Base-by-base conservation (phyloP, 345 rosid species). In the Stellera chamaejasme region DNA sequence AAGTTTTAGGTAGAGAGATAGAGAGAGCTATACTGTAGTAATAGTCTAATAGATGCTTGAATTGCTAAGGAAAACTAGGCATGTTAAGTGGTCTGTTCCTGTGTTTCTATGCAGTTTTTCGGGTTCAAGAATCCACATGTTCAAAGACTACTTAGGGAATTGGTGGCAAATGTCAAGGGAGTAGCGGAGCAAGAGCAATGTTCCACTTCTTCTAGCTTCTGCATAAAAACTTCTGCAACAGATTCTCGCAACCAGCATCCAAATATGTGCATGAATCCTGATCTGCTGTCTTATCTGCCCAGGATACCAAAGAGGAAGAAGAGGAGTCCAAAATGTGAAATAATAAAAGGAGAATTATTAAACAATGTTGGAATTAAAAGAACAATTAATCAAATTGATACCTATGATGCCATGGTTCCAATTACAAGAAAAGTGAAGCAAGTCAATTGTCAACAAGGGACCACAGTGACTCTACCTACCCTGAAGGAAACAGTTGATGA, bases 101-200 rank as follows among this genome's bases (percentile, higher is more conserved):
- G 39, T 32, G 39, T 32, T 32, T 32, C 27, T 65, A 19, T 76
- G 71, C 91, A 93, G 96, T 84, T 84, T 62, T 93, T 93, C 69
- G 99, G 99, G 52, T 93, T 89, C 65, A 86, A 77, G 72, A 81
- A 79, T 65, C 75, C 80, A 15, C 75, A 79, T 66, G 88, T 93
- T 57, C 93, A 89, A 69, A 78, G 97, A 75, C 66, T 89, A 62
- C 87, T 93, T 57, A 73, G 96, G 69, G 96, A 93, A 75, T 73
- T 84, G 63, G 85, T 81, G 71, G 77, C 86, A 53, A 72, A 77
- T 55, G 66, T 80, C 62, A 69, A 78, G 53, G 88, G 83, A 70
- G 67, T 63, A 54, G 75, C 75, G 54, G 23, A 19, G 0, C 1
- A 0, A 2, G 84, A 75, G 46, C 58, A 12, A 6, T 69, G 65